phyloP scores from a whole-genome alignment of 2,329 filamentous ascomycete species.

The Talaromyces sp. region DNA sequence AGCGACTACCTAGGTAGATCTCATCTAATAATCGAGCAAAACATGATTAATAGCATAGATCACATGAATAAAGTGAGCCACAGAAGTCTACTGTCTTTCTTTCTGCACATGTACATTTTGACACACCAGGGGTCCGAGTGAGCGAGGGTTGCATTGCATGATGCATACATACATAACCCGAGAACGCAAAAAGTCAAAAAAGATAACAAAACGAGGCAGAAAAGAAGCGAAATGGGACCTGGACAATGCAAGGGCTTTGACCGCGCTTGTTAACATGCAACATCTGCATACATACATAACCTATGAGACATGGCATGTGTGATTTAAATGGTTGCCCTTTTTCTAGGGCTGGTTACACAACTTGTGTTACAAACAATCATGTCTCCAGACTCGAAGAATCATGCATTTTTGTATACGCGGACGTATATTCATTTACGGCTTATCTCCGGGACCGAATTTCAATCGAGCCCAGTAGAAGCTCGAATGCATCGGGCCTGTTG shows the following conservation, averaged over 20 bases:
- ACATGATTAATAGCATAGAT: not conserved
- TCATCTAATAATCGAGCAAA: not conserved
- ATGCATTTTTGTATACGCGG: not conserved
- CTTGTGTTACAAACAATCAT: not conserved
- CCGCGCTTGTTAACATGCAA: not conserved
- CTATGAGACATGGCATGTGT: not conserved
- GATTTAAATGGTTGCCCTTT: not conserved
- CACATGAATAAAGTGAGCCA: not conserved
- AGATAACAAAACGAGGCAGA: not conserved
- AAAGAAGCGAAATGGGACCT: not conserved
- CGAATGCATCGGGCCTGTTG: not conserved
- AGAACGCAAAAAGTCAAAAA: not conserved
- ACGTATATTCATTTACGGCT: not conserved
- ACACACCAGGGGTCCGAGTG: conserved; percentile 4
- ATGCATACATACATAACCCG: conserved; percentile 1
- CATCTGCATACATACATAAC: not conserved
- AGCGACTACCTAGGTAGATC: not conserved
- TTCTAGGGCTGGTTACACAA: not conserved
- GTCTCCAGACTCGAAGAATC: not conserved
- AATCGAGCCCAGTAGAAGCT: not conserved
- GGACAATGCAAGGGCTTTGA: not conserved
- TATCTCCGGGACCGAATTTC: not conserved
- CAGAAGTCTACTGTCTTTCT: not conserved
- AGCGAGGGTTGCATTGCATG: conserved; percentile 7
- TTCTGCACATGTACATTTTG: not conserved